Evolutionary conservation across 441 rosid genomes (phyloP), one percentile per base, ranked within the genome.

Genomic region (Pelargonium citronellum): DNA sequence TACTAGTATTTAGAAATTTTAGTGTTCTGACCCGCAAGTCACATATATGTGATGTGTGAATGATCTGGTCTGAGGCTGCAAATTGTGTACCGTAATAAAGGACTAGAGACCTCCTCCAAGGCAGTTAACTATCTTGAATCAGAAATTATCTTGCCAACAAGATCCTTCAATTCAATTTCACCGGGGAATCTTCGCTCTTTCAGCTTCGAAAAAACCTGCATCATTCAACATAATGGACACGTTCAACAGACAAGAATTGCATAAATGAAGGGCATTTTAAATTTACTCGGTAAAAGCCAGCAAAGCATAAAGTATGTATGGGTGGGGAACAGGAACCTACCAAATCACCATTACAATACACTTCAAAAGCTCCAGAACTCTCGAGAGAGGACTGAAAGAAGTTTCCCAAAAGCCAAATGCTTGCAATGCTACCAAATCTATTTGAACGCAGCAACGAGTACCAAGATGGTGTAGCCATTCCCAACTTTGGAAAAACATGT

Each of bases 151-250:
- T 55, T 55, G 61, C 8, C 8, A 7, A 55, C 19, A 17, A 55
- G 61, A 55, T 55, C 61, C 61, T 55, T 55, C 61, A 55, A 55
- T 55, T 55, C 61, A 16, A 5, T 7, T 55, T 55, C 61, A 6
- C 61, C 61, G 0, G 61, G 61, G 7, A 55, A 6, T 55, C 61
- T 55, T 7, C 19, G 61, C 61, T 55, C 61, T 17, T 20, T 55
- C 22, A 55, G 61, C 61, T 55, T 55, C 8, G 63, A 58, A 4
- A 58, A 58, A 58, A 58, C 63, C 63, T 58, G 20, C 22, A 19
- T 17, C 30, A 58, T 58, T 58, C 30, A 9, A 5, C 57, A 5
- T 51, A n/a, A n/a, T 51, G 15, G 1, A 58, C 63, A 19, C 19
- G 63, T 15, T 15, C 51, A 46, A 17, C 7, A 4, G 20, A 39